Evolutionary conservation across 768 basidiomycete species (phyloP), one percentile per base, ranked within the genome.

Genomic region (Exsudoporus frostii): DNA sequence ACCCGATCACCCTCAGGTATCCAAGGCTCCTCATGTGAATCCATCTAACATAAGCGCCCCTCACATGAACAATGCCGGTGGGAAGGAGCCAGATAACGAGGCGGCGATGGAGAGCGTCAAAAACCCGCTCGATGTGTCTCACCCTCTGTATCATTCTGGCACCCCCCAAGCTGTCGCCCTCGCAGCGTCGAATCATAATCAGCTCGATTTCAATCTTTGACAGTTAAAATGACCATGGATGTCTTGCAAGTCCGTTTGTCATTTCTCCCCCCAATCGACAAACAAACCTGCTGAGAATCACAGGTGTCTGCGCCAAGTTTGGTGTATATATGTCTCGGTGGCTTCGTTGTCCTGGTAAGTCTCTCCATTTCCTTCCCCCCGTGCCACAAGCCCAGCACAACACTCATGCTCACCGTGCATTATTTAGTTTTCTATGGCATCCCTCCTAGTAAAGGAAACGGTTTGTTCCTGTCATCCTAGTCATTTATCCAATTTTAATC

Each of bases 391-490:
- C 37, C 27, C 22, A 22, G 34, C 19, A 5, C 24, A 4, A 13
- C 2, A 0, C 15, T 32, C 25, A 17, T 19, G 3, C 55, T 50
- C 44, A 48, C 40, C 15, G 4, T 29, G 5, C 14, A 7, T 36
- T 37, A 6, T 48, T 22, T 59, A 92, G 90, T 94, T 94, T 68
- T 91, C 90, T 27, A 80, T 92, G 78, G 73, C 90, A 33, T 92
- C 92, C 4, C 76, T 93, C 19, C 72, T 93, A 14, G 81, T 93
- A 41, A 90, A 90, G 70, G 91, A 97, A 71, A 85, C 75, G 74
- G 90, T 88, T 42, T 10, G 68, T 63, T 5, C 22, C 17, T 32
- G 6, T 22, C n/a, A 13, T 42, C 17, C 1, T 5, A 20, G 27
- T 45, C 8, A 11, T 48, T 14, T 40, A 37, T 44, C 27, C 27